Conservation (phyloP, 768 basidiomycete genomes). For the Boletus vinaceobasis region DNA sequence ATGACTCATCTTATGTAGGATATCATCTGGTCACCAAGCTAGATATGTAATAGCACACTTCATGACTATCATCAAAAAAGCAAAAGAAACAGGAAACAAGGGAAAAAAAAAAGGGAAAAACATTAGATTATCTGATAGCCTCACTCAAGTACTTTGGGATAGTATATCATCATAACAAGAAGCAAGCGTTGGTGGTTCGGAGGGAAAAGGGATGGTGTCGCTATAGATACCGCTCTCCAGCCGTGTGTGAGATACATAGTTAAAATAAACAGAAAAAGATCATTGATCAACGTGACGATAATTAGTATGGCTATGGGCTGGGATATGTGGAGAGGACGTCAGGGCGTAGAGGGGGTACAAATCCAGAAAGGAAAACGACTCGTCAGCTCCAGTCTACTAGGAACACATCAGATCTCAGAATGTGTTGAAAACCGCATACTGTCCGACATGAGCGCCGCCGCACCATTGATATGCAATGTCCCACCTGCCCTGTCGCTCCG, state of each 20-base stretch:
- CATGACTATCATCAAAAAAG: not conserved
- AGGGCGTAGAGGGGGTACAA: not conserved
- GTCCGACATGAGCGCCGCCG: conserved; percentile 41
- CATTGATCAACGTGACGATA: not conserved
- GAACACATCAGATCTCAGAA: conserved; percentile 17
- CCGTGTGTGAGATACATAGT: conserved; percentile 1
- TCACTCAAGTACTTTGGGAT: not conserved
- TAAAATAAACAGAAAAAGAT: conserved; percentile 3
- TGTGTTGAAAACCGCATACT: conserved; percentile 36
- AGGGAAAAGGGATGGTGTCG: conserved; percentile 1
- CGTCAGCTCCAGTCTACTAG: not conserved
- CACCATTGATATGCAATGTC: conserved; percentile 54
- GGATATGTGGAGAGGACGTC: not conserved
- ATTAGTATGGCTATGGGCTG: not conserved
- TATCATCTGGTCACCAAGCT: too few relatives aligned
- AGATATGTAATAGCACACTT: too few relatives aligned
- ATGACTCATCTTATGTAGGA: too few relatives aligned
- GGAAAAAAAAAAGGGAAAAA: not conserved
- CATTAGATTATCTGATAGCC: conserved; percentile 5
- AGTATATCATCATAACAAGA: conserved; percentile 4
- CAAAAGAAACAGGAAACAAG: not conserved
- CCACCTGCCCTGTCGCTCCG: conserved; percentile 70
- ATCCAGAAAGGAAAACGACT: not conserved
- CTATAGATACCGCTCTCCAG: conserved; percentile 9
- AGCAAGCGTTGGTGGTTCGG: not conserved